Percentiles rank a stretch among this genome's conserved stretches.
Conservation (phyloP, 441 rosid species). For the Rhodomyrtus psidioides region DNA sequence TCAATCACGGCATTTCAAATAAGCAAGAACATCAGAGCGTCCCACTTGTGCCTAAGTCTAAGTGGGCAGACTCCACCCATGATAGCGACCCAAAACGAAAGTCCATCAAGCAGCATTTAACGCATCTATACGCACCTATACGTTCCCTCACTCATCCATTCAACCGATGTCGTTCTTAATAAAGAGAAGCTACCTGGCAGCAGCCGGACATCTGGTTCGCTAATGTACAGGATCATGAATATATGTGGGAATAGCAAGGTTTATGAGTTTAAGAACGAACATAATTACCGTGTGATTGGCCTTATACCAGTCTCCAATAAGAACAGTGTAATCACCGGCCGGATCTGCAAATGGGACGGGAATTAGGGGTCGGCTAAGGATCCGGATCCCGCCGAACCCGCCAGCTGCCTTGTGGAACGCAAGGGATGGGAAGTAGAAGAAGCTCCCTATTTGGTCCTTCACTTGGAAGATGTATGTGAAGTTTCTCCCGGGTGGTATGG, state of each 20-base stretch:
- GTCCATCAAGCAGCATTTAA: not conserved
- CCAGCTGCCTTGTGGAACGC: conserved; percentile 16
- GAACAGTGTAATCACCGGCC: conserved; percentile 14
- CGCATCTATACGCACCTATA: not conserved
- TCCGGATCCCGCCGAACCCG: conserved; percentile 12
- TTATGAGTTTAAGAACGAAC: not conserved
- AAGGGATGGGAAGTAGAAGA: conserved; percentile 17
- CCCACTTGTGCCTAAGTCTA: not conserved
- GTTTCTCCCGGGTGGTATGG: conserved; percentile 15
- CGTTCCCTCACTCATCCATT: not conserved
- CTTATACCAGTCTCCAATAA: conserved; percentile 18
- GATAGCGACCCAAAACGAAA: not conserved
- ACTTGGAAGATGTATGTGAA: conserved; percentile 13
- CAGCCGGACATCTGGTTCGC: not conserved
- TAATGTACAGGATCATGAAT: not conserved
- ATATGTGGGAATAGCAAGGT: not conserved
- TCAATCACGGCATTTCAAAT: not conserved
- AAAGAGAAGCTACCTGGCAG: not conserved
- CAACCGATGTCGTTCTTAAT: not conserved
- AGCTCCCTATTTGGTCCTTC: conserved; percentile 18
- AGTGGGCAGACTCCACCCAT: not conserved
- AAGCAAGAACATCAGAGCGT: not conserved
- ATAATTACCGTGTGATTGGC: conserved; percentile 16
- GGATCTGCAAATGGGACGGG: conserved; percentile 14
- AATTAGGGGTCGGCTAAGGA: conserved; percentile 12